Conservation (phyloP, 1,139 yeast genomes). For the Hyphopichia pseudoburtonii region DNA sequence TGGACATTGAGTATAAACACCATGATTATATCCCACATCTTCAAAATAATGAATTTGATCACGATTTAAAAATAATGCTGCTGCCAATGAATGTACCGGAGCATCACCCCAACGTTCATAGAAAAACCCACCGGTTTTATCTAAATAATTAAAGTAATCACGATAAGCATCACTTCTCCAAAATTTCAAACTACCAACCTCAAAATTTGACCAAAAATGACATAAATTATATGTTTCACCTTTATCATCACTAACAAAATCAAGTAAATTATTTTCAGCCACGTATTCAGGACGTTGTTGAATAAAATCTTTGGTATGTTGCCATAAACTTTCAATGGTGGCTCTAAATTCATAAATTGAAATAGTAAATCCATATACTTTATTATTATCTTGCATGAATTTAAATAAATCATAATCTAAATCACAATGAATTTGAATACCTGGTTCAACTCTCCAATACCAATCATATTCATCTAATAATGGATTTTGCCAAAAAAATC, state of each 20-base stretch:
- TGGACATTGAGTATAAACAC: conserved; percentile 60
- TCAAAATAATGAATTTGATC: conserved; percentile 74
- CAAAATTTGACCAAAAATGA: conserved; percentile 90
- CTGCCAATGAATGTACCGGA: conserved; percentile 86
- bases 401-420: conserved; percentile 79
- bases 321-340: conserved; percentile 83
- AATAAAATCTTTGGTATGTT: conserved; percentile 67
- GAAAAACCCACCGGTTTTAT: conserved; percentile 81
- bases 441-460: conserved; percentile 97
- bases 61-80: conserved; percentile 68
- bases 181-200: conserved; percentile 69
- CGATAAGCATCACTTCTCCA: conserved; percentile 74
- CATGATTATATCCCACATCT: conserved; percentile 81
- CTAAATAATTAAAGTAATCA: conserved; percentile 69
- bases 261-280: conserved; percentile 65
- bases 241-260: conserved; percentile 68
- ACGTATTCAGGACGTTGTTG: conserved; percentile 64
- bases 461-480: conserved; percentile 71
- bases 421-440: conserved; percentile 74
- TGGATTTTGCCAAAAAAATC: conserved; percentile 82
- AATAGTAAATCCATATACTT: conserved; percentile 77
- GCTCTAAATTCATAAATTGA: conserved; percentile 80
- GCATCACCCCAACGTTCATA: conserved; percentile 96
- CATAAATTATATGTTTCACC: conserved; percentile 73
- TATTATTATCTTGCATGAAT: conserved; percentile 72